Evolutionary conservation across 257 asterid species (phyloP).

Genomic region (Solanum corneliomulleri): DNA sequence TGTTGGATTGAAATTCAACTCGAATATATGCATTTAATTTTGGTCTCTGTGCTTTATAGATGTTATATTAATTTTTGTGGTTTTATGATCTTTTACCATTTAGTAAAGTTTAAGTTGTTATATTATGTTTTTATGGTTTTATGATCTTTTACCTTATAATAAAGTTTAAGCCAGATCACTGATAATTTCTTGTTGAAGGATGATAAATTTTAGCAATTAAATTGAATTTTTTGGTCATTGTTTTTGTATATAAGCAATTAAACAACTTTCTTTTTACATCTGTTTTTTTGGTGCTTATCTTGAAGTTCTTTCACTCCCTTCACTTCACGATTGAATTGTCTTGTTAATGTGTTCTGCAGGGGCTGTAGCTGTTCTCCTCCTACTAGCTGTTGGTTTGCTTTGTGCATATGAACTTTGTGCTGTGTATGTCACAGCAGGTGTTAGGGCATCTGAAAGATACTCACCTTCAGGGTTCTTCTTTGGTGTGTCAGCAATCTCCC

Average conservation of each 20-base stretch:
- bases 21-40: neutral
- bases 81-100: neutral
- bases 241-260: neutral
- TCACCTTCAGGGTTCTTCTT: conserved; percentile 99
- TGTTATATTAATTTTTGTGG: neutral
- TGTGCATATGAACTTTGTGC: conserved; percentile 99
- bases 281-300: neutral
- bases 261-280: neutral
- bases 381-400: conserved; percentile 94
- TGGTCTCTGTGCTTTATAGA: neutral
- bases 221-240: neutral
- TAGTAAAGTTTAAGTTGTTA: neutral
- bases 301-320: conserved; percentile 1
- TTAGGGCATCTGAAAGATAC: conserved; percentile 91
- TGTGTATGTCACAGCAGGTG: conserved; percentile 89
- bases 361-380: conserved; percentile 96
- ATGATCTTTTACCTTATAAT: neutral
- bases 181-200: neutral
- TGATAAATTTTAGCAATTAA: neutral
- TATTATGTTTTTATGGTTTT: neutral
- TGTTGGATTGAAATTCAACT: neutral
- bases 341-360: conserved; percentile 39
- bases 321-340: neutral
- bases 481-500: conserved; percentile 95
- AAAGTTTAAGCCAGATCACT: neutral